phyloP scores from a whole-genome alignment of 2,329 filamentous ascomycete genomes.

The Xylariaceae sp. region DNA sequence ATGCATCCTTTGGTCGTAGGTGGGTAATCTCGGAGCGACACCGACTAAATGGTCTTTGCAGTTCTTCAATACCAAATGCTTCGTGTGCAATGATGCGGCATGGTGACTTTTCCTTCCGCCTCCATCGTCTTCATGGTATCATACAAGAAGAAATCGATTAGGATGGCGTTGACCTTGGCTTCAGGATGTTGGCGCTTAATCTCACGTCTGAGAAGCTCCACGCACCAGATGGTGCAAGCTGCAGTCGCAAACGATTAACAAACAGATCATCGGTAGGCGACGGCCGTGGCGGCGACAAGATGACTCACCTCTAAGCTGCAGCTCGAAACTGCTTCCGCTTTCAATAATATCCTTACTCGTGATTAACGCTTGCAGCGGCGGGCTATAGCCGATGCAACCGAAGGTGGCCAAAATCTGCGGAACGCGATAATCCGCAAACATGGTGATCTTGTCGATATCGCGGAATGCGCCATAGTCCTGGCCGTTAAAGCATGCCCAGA shows the following conservation, averaged over 20 bases:
- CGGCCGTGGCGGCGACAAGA: background rate
- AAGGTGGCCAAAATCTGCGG: constrained; percentile 86
- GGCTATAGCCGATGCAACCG: constrained; percentile 79
- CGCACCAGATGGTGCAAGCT: constrained; percentile 93
- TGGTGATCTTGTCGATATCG: constrained; percentile 93
- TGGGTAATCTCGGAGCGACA: background rate
- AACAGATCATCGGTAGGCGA: background rate
- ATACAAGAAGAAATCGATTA: constrained; percentile 97
- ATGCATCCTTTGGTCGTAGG: background rate
- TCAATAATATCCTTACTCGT: constrained; percentile 59
- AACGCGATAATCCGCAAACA: constrained; percentile 97
- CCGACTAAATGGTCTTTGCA: background rate
- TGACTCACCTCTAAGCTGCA: constrained; percentile 71
- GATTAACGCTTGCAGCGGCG: constrained; percentile 68
- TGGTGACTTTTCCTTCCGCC: constrained; percentile 50
- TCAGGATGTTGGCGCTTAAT: constrained; percentile 70
- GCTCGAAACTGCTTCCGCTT: constrained; percentile 70
- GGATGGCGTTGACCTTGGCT: constrained; percentile 71
- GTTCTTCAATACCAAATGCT: constrained; percentile 81
- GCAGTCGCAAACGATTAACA: constrained; percentile 9
- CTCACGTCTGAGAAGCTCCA: constrained; percentile 79
- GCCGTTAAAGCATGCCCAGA: constrained; percentile 94
- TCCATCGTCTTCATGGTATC: constrained; percentile 89
- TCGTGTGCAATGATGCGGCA: constrained; percentile 82
- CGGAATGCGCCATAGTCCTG: constrained; percentile 71